Conservation (phyloP, 75 land plant genomes). For the Larix kaempferi region DNA sequence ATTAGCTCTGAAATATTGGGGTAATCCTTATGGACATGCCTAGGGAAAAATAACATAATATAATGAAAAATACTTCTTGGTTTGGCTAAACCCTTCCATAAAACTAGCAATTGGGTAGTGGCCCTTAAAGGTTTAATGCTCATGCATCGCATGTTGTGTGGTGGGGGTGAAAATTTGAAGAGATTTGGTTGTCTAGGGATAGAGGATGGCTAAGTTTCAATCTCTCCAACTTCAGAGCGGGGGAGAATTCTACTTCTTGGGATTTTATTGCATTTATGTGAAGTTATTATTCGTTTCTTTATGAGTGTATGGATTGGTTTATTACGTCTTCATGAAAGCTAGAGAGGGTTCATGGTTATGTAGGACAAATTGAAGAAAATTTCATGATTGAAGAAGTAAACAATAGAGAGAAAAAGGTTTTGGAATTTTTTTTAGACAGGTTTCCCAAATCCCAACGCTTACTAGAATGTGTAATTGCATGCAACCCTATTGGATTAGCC, state of each 20-base stretch:
- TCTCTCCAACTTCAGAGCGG: slow-evolving; percentile 23
- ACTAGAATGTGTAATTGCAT: slow-evolving; percentile 44
- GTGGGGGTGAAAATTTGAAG: slow-evolving; percentile 45
- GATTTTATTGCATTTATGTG: slow-evolving; percentile 35
- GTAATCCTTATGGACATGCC: no score
- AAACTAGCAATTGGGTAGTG: slow-evolving; percentile 50
- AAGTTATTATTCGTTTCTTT: slow-evolving; percentile 38
- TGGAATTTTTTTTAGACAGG: slow-evolving; percentile 16
- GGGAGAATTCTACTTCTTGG: slow-evolving; percentile 17
- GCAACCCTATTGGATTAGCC: slow-evolving; percentile 35
- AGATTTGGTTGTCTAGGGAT: slow-evolving; percentile 22
- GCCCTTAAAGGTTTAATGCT: slow-evolving; percentile 65
- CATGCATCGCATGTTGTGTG: slow-evolving; percentile 57
- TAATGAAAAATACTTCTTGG: no score
- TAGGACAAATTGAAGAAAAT: no score
- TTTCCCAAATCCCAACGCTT: slow-evolving; percentile 29
- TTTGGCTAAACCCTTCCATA: no score
- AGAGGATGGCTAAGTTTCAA: slow-evolving; percentile 38
- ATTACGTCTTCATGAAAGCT: slow-evolving; percentile 30
- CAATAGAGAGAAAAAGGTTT: neutral
- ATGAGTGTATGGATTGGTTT: slow-evolving; percentile 49
- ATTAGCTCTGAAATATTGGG: slow-evolving; percentile 37
- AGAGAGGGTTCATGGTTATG: slow-evolving; percentile 6
- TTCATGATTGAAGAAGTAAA: no score
- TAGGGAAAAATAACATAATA: no score